Percentiles rank a stretch among this genome's conserved stretches.
phyloP scores from a whole-genome alignment of 2,329 filamentous ascomycete genomes.

The Rhinocladiella similis region DNA sequence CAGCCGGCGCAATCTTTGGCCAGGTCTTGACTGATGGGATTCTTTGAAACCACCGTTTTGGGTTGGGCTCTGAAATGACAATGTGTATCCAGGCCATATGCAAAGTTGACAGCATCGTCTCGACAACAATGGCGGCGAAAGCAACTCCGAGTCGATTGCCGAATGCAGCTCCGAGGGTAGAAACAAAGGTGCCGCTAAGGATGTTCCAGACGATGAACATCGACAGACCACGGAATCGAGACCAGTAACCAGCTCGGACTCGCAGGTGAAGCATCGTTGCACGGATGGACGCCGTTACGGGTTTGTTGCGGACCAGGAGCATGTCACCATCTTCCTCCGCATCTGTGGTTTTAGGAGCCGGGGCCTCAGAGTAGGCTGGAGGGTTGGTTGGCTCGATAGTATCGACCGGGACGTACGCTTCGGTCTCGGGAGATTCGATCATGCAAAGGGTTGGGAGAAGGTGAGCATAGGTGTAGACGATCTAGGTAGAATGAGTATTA shows the following conservation, averaged over 20 bases:
- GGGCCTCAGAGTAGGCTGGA: slow-evolving; percentile 34
- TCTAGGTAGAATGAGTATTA: slow-evolving; percentile 14
- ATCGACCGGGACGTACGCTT: slow-evolving; percentile 54
- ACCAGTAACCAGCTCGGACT: slow-evolving; percentile 62
- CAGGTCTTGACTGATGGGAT: slow-evolving; percentile 67
- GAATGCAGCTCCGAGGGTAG: slow-evolving; percentile 48
- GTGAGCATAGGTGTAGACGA: slow-evolving; percentile 58
- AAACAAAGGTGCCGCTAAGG: slow-evolving; percentile 43
- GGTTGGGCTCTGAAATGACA: slow-evolving; percentile 70
- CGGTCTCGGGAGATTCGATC: slow-evolving; percentile 61
- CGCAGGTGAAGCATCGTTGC: slow-evolving; percentile 62
- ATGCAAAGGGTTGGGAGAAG: slow-evolving; percentile 64
- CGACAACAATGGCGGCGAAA: slow-evolving; percentile 57
- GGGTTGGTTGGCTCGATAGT: slow-evolving; percentile 33
- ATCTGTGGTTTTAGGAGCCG: slow-evolving; percentile 30
- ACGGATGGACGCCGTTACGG: slow-evolving; percentile 62
- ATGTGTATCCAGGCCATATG: slow-evolving; percentile 82
- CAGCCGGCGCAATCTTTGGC: slow-evolving; percentile 69
- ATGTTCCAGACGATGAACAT: slow-evolving; percentile 52
- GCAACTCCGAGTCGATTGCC: slow-evolving; percentile 48
- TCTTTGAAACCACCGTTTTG: slow-evolving; percentile 66
- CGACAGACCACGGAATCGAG: slow-evolving; percentile 68
- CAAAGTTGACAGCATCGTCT: slow-evolving; percentile 65
- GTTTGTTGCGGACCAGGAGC: slow-evolving; percentile 52
- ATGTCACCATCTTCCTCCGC: slow-evolving; percentile 43